Evolutionary conservation across 495 filamentous ascomycete species (phyloP), one percentile per base, ranked within the genome.

Genomic region (Neurospora sp.): DNA sequence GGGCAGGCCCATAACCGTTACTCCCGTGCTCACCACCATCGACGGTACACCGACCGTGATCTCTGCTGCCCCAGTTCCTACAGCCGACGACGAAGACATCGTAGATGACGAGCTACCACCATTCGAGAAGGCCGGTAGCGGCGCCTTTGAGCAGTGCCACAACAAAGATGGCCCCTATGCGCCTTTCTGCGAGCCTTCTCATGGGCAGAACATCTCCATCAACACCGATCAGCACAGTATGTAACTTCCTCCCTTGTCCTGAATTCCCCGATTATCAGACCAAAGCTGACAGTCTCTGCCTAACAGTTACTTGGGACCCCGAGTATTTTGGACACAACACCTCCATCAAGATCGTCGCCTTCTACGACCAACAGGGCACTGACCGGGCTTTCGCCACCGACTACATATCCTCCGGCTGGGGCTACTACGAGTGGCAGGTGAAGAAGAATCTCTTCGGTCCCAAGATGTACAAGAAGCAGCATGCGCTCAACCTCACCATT

Each of bases 271-370:
- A 14, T 59, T 0, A 68, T 27, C 10, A 20, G 53, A 65, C 18
- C 14, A 69, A 69, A 70, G 71, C 65, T 38, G n/a, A 18, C 35
- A 37, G 14, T 39, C 47, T 31, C 31, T n/a, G 2, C 18, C 8
- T 6, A 8, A 39, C 47, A 86, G 84, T 85, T 37, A 83, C 80
- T 20, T 85, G 84, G 84, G 82, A 86, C 74, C 75, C 83, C 1
- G 69, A 75, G n/a, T 82, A 75, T 77, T 85, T 85, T 77, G 71
- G 42, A 72, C 20, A 69, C n/a, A 82, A 83, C 73, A 76, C 77
- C 6, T 80, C 78, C 20, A 75, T 84, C 20, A 73, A 78, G 8
- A 65, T 84, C 39, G 74, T 81, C 35, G 83, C 81, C 71, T 83
- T 80, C 75, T 75, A 83, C 75, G 77, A 79, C 71, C 65, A 73